These are phyloP conservation scores for Cyclostephanos invisitatus DNA, from an alignment of 108 stramenopile genomes.

Conservation along the genomic window DNA sequence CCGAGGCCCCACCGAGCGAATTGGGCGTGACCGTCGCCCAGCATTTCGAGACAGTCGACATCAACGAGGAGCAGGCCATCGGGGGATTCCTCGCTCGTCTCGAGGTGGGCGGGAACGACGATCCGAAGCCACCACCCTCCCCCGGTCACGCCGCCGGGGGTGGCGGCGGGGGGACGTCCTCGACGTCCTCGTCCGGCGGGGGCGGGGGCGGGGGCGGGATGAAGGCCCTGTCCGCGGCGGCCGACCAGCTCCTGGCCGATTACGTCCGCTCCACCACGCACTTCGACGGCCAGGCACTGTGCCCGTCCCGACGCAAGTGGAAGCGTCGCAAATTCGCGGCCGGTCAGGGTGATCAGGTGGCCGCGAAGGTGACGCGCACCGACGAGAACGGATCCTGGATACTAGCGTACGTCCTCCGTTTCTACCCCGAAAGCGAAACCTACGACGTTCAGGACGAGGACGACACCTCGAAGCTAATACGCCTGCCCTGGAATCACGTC, in stretches of 20 bases:
- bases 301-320: conserved; percentile 55
- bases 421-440: conserved; percentile 86
- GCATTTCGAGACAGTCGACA: conserved; percentile 86
- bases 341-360: conserved; percentile 89
- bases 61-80: conserved; percentile 86
- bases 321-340: conserved; percentile 81
- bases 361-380: conserved; percentile 92
- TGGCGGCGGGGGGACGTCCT: conserved; percentile 12
- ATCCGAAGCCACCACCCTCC: conserved; percentile 18
- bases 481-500: conserved; percentile 92
- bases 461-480: conserved; percentile 89
- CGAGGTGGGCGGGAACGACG: conserved; percentile 42
- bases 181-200: neutral
- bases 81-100: conserved; percentile 82
- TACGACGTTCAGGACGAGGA: conserved; percentile 98
- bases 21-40: conserved; percentile 85
- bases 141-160: conserved; percentile 6
- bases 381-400: conserved; percentile 97
- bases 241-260: conserved; percentile 58
- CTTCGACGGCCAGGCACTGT: conserved; percentile 67
- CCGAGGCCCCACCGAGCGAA: conserved; percentile 85
- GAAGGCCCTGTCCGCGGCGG: conserved; percentile 41
- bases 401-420: conserved; percentile 86
- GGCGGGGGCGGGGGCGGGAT: conserved; percentile 36
- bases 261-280: conserved; percentile 69